phyloP scores from a whole-genome alignment of 345 rosid genomes.

The Eutrema heterophyllum region DNA sequence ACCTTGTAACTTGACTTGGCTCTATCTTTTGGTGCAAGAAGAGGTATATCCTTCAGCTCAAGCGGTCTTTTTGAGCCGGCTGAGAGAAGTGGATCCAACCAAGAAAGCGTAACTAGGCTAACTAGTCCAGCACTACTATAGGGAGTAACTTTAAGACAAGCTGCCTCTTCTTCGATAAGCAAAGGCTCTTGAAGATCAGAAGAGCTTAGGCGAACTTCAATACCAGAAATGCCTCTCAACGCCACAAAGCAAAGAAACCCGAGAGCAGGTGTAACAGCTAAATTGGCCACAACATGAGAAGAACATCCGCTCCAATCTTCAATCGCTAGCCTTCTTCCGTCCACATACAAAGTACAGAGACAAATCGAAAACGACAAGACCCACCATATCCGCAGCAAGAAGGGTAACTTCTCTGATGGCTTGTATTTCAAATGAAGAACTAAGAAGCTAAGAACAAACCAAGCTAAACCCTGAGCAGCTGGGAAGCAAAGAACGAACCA shows the following conservation, averaged over 20 bases:
- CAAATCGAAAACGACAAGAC: constrained; percentile 64
- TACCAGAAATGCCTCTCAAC: constrained; percentile 63
- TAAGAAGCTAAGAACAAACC: constrained; percentile 72
- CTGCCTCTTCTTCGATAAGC: constrained; percentile 83
- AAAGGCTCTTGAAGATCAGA: constrained; percentile 85
- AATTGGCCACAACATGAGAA: constrained; percentile 69
- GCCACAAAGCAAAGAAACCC: constrained; percentile 81
- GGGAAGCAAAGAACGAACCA: constrained; percentile 62
- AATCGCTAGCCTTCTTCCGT: constrained; percentile 53
- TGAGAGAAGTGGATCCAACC: constrained; percentile 94
- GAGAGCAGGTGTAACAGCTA: constrained; percentile 78
- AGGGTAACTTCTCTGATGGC: constrained; percentile 63
- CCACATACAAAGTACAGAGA: constrained; percentile 60
- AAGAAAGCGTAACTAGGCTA: constrained; percentile 82
- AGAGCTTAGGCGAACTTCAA: constrained; percentile 51
- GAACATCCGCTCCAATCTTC: constrained; percentile 51
- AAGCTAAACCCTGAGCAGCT: constrained; percentile 68
- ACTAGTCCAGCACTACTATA: constrained; percentile 69
- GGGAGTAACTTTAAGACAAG: constrained; percentile 80
- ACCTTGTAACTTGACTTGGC: constrained; percentile 82
- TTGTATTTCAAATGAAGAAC: constrained; percentile 81
- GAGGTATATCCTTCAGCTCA: constrained; percentile 96
- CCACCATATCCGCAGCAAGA: constrained; percentile 90
- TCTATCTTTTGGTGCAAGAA: constrained; percentile 82
- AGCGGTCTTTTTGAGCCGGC: constrained; percentile 91